Evolutionary conservation across 2,329 filamentous ascomycete genomes (phyloP).

Genomic region (Penicillium sclerotigenum): DNA sequence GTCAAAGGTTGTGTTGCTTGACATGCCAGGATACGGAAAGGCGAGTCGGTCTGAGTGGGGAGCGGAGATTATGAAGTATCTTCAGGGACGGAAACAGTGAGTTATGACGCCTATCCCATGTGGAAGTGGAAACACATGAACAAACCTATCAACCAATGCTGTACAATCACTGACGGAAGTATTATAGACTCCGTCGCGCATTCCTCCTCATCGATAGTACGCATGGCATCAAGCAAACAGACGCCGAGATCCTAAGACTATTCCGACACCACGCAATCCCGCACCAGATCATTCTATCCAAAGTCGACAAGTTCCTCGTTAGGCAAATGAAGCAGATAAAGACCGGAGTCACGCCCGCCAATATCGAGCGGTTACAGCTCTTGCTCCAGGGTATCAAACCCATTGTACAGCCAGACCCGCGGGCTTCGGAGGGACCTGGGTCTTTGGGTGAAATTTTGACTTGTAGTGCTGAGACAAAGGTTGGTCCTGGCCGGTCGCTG

Average conservation of each 20-base stretch:
- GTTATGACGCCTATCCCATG: slow-evolving; percentile 16
- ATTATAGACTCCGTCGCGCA: slow-evolving; percentile 52
- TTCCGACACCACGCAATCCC: slow-evolving; percentile 57
- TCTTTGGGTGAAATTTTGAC: slow-evolving; percentile 60
- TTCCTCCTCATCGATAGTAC: slow-evolving; percentile 64
- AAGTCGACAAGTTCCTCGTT: slow-evolving; percentile 58
- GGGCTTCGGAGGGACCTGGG: slow-evolving; percentile 35
- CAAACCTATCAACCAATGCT: background rate
- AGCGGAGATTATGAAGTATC: slow-evolving; percentile 64
- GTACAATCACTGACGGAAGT: background rate
- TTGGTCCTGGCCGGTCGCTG: slow-evolving; percentile 48
- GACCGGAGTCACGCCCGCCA: slow-evolving; percentile 28
- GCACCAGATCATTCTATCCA: slow-evolving; percentile 65
- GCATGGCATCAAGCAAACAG: slow-evolving; percentile 62
- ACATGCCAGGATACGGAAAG: slow-evolving; percentile 70
- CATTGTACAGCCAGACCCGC: slow-evolving; percentile 45
- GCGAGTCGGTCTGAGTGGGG: slow-evolving; percentile 63
- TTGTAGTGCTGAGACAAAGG: slow-evolving; percentile 52
- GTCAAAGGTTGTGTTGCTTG: slow-evolving; percentile 57
- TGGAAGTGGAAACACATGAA: background rate
- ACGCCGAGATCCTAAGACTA: slow-evolving; percentile 55
- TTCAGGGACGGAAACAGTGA: slow-evolving; percentile 59
- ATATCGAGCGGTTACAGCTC: slow-evolving; percentile 37
- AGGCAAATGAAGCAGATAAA: slow-evolving; percentile 33
- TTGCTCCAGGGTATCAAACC: slow-evolving; percentile 40